Conservation (phyloP, 805 yeast genomes). For the Sugiyamaella americana region DNA sequence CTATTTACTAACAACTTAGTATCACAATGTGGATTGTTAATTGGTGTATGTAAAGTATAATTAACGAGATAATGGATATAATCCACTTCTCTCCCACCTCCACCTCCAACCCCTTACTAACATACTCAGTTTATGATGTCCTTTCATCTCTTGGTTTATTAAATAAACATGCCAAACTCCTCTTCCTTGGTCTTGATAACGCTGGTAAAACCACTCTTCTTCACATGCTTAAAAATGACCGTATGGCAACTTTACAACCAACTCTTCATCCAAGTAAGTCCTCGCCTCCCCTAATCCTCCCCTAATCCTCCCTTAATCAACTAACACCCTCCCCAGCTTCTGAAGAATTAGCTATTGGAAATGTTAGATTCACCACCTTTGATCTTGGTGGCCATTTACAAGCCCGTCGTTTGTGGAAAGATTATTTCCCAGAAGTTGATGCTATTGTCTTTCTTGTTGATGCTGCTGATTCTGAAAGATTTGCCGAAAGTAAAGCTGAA, state of each 20-base stretch:
- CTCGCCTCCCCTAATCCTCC: no score
- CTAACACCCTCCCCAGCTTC: conserved; percentile 46
- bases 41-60: conserved; percentile 36
- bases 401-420: conserved; percentile 99
- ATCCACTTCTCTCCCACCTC: no score
- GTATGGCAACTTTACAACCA: conserved; percentile 96
- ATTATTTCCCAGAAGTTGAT: conserved; percentile 98
- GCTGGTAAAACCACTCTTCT: conserved; percentile 94
- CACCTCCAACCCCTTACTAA: not conserved
- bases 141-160: conserved; percentile 73
- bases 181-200: conserved; percentile 93
- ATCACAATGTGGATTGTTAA: conserved; percentile 46
- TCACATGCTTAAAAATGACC: conserved; percentile 86
- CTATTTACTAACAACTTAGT: no score
- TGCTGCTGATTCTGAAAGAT: conserved; percentile 94
- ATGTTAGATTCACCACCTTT: conserved; percentile 93
- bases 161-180: conserved; percentile 94
- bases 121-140: conserved; percentile 55
- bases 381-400: conserved; percentile 98
- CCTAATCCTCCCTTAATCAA: no score
- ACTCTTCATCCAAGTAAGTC: conserved; percentile 74
- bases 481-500: conserved; percentile 91
- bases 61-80: no score
- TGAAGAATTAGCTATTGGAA: conserved; percentile 95
- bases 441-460: conserved; percentile 96